A percentile compares a stretch with the other conserved stretches of the same genome.
Evolutionary conservation across 805 yeast genomes (phyloP).

Genomic region (Zygosaccharomyces bisporus): DNA sequence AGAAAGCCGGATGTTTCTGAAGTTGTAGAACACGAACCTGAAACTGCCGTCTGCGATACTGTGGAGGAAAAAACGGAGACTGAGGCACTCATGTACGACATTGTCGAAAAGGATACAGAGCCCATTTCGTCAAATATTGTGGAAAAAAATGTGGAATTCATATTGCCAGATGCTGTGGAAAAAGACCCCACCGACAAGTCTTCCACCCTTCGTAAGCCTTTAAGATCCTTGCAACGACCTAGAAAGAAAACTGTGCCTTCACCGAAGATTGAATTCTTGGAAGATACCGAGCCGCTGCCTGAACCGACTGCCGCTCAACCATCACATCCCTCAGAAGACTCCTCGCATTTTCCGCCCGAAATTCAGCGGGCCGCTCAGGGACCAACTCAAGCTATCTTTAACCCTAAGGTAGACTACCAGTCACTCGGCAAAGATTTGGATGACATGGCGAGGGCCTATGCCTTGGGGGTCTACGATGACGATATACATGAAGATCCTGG

Average conservation of each 20-base stretch:
- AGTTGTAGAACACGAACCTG: background rate
- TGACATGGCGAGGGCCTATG: conserved; percentile 58
- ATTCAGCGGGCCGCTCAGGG: background rate
- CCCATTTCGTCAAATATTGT: background rate
- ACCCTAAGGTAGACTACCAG: conserved; percentile 39
- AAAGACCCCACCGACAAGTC: background rate
- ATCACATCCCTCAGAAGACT: background rate
- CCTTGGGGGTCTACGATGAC: conserved; percentile 58
- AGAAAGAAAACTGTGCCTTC: conserved; percentile 1
- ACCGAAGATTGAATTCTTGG: conserved; percentile 2
- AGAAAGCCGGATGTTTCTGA: conserved; percentile 4
- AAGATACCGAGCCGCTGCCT: conserved; percentile 6
- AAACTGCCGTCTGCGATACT: conserved; percentile 1
- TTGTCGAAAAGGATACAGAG: conserved; percentile 9
- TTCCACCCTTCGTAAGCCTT: conserved; percentile 3
- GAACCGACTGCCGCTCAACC: background rate
- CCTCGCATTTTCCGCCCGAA: conserved; percentile 3
- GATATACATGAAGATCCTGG: conserved; percentile 53
- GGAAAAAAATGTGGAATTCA: background rate
- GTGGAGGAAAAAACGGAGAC: conserved; percentile 4
- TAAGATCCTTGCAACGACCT: conserved; percentile 11
- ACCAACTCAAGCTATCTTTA: background rate
- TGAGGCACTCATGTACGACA: conserved; percentile 6
- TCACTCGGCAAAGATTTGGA: conserved; percentile 46
- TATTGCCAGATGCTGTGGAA: conserved; percentile 11